Evolutionary conservation across 306 rosid genomes (phyloP).

Genomic region (Astragalus membranaceus): DNA sequence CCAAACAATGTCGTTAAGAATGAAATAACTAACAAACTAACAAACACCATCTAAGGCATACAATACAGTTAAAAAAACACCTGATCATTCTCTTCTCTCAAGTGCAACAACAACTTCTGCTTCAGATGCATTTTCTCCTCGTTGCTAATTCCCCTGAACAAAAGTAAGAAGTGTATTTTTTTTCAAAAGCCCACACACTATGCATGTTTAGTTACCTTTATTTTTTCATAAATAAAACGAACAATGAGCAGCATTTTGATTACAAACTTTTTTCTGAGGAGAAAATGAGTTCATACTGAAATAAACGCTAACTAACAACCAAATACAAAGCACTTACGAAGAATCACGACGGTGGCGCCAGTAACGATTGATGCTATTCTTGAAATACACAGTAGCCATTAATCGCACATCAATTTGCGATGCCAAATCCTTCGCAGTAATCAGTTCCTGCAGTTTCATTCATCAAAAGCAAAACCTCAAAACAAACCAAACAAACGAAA

Average conservation of each 20-base stretch:
- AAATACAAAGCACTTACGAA: slow-evolving; percentile 30
- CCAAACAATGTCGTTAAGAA: neutral
- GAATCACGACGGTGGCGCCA: slow-evolving; percentile 83
- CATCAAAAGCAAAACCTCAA: slow-evolving; percentile 1
- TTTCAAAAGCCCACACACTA: neutral
- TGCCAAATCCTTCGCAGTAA: slow-evolving; percentile 74
- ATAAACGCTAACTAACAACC: neutral
- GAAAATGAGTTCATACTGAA: neutral
- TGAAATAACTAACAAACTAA: slow-evolving; percentile 11
- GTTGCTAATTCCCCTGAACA: slow-evolving; percentile 72
- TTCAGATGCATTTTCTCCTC: slow-evolving; percentile 81
- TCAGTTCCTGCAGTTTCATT: slow-evolving; percentile 55
- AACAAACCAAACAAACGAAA: neutral
- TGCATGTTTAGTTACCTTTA: slow-evolving; percentile 5
- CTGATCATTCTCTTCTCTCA: slow-evolving; percentile 85
- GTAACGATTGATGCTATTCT: slow-evolving; percentile 74
- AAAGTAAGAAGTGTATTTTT: neutral
- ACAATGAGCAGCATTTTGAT: neutral
- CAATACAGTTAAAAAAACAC: slow-evolving; percentile 20
- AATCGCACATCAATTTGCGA: slow-evolving; percentile 73
- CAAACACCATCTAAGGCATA: neutral
- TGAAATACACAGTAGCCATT: slow-evolving; percentile 83
- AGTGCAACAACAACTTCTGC: slow-evolving; percentile 71
- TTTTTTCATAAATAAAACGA: neutral
- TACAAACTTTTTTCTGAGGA: neutral